Percentiles rank a stretch among this genome's conserved stretches.
Evolutionary conservation across 345 rosid genomes (phyloP).

Genomic region (Eucalyptus viminalis): DNA sequence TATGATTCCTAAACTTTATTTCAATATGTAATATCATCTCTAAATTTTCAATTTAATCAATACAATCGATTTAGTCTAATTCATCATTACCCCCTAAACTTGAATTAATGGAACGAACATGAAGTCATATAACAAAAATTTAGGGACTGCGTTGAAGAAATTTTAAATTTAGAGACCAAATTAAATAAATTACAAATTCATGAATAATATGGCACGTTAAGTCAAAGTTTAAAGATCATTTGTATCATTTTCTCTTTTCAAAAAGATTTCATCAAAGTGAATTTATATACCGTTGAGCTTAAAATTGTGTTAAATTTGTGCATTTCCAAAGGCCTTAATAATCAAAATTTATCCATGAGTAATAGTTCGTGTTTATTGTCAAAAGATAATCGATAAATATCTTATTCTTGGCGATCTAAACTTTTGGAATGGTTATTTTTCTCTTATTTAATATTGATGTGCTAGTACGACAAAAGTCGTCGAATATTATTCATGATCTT

Average conservation of each 20-base stretch:
- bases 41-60: too few relatives aligned
- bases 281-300: background rate
- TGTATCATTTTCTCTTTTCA: background rate
- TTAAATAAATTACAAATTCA: too few relatives aligned
- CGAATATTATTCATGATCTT: background rate
- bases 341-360: background rate
- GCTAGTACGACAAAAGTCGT: accelerated
- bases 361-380: background rate
- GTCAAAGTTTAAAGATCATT: too few relatives aligned
- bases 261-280: background rate
- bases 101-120: too few relatives aligned
- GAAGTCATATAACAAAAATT: background rate
- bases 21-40: too few relatives aligned
- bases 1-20: too few relatives aligned
- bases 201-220: too few relatives aligned
- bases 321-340: background rate
- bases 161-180: too few relatives aligned
- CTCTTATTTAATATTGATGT: background rate
- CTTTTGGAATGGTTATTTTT: background rate
- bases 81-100: too few relatives aligned
- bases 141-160: background rate
- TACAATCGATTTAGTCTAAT: too few relatives aligned
- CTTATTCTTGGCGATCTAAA: background rate
- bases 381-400: background rate
- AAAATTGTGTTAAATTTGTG: background rate